A percentile compares a stretch with the other conserved stretches of the same genome.
Evolutionary conservation across 1,139 yeast genomes (phyloP).

Genomic region (Schizosaccharomyces versatilis): DNA sequence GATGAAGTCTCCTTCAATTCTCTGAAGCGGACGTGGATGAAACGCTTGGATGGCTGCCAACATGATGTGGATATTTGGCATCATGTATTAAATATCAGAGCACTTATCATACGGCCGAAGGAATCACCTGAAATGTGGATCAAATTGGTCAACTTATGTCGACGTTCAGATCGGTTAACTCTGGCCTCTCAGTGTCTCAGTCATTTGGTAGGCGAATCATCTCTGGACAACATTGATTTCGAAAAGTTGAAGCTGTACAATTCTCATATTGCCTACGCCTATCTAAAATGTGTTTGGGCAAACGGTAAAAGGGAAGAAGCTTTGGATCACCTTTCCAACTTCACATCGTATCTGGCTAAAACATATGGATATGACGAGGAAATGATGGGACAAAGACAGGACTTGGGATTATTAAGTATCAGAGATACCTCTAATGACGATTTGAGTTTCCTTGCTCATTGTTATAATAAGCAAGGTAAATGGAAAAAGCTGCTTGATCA

Average conservation of each 20-base stretch:
- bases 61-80: slow-evolving; percentile 97
- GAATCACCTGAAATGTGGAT: slow-evolving; percentile 98
- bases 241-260: slow-evolving; percentile 22
- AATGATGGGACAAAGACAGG: not conserved
- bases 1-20: slow-evolving; percentile 52
- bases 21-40: slow-evolving; percentile 85
- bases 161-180: slow-evolving; percentile 80
- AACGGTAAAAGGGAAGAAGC: slow-evolving; percentile 80
- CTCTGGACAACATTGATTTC: slow-evolving; percentile 22
- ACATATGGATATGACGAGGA: slow-evolving; percentile 35
- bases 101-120: slow-evolving; percentile 80
- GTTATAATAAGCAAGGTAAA: slow-evolving; percentile 92
- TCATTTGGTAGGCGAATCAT: slow-evolving; percentile 32
- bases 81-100: slow-evolving; percentile 77
- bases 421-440: not conserved
- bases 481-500: slow-evolving; percentile 75
- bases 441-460: slow-evolving; percentile 46
- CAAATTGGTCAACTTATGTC: slow-evolving; percentile 83
- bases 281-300: slow-evolving; percentile 91
- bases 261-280: slow-evolving; percentile 93
- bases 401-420: too few species aligned
- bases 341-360: slow-evolving; percentile 74
- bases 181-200: slow-evolving; percentile 81
- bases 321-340: slow-evolving; percentile 59
- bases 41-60: slow-evolving; percentile 78